phyloP scores from a whole-genome alignment of 179 eudicot genomes.

The Beta corolliflora region DNA sequence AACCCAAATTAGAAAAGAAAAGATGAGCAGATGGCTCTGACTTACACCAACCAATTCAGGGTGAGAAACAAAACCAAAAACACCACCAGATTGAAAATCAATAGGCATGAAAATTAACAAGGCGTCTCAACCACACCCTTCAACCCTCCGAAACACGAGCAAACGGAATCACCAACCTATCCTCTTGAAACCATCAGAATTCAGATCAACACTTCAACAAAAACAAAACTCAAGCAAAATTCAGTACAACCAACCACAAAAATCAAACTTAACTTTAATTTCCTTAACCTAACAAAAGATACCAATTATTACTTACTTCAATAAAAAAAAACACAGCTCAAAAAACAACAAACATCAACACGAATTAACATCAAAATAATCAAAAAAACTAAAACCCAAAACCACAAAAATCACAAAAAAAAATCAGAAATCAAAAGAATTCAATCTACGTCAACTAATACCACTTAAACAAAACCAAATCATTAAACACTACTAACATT shows the following conservation, averaged over 20 bases:
- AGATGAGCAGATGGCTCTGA: not conserved
- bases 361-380: not conserved
- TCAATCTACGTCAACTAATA: conserved; percentile 2
- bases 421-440: not conserved
- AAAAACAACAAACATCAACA: not conserved
- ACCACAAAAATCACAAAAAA: not conserved
- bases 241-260: not conserved
- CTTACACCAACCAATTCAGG: not conserved
- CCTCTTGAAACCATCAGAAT: not conserved
- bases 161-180: not conserved
- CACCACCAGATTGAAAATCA: not conserved
- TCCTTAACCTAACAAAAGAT: not conserved
- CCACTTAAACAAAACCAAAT: not conserved
- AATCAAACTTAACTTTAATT: conserved; percentile 1
- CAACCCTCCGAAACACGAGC: not conserved
- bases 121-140: not conserved
- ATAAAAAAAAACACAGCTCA: not conserved
- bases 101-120: not conserved
- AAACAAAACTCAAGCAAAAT: not conserved
- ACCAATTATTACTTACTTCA: not conserved
- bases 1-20: not conserved
- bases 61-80: not conserved
- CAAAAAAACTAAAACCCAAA: not conserved
- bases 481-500: not conserved
- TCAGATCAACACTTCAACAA: not conserved